phyloP scores from a whole-genome alignment of 23 red algal species.

The Gracilaria caudata region DNA sequence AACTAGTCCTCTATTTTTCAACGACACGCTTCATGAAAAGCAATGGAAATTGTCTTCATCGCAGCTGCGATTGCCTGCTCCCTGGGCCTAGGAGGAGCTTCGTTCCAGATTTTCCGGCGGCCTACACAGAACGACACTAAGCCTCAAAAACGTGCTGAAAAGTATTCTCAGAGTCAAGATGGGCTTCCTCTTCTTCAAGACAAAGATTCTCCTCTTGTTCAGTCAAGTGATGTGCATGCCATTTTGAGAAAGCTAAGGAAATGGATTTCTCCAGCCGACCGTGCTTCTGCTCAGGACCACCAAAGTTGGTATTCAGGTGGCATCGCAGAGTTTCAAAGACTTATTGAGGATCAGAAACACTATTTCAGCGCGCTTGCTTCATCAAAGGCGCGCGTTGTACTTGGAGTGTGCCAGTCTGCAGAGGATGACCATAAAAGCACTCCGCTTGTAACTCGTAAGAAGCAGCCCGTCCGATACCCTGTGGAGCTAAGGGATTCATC shows the following conservation, averaged over 20 bases:
- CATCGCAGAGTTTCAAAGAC: not conserved
- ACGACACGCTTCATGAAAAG: not conserved
- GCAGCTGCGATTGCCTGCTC: not conserved
- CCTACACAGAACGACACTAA: not conserved
- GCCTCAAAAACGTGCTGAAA: not conserved
- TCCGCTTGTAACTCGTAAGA: not conserved
- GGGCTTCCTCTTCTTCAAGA: not conserved
- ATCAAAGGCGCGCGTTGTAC: not conserved
- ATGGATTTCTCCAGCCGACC: slow-evolving; percentile 9
- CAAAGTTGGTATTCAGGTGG: not conserved
- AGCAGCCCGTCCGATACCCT: not conserved
- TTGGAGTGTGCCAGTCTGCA: not conserved
- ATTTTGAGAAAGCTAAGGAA: slow-evolving; percentile 5
- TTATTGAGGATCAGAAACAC: not conserved
- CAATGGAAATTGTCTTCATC: not conserved
- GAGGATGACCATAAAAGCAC: not conserved
- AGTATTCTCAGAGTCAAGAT: not conserved
- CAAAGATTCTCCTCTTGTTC: not conserved
- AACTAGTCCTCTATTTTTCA: not conserved
- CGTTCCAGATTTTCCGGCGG: not conserved
- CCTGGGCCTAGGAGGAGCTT: not conserved
- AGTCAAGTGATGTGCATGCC: not conserved
- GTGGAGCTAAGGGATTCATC: not conserved
- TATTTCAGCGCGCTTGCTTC: not conserved
- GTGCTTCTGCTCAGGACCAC: not conserved